Evolutionary conservation across 2,329 filamentous ascomycete genomes (phyloP), one percentile per base, ranked within the genome.

Genomic region (Monilinia polystroma): DNA sequence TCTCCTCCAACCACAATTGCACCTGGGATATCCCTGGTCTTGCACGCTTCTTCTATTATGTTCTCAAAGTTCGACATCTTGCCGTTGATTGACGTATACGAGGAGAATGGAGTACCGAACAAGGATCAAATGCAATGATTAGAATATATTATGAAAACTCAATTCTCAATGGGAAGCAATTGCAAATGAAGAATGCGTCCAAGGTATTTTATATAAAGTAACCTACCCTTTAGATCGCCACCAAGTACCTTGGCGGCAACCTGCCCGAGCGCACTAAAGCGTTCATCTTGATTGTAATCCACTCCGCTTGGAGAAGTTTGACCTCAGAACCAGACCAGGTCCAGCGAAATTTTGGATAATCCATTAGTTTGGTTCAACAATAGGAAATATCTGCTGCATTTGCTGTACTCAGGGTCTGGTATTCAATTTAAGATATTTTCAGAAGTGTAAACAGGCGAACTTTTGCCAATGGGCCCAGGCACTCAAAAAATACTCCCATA

Each of bases 51-150:
- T 54, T 70, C 55, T 18, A 73, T 52, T 38, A 38, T 69, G 49
- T 70, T 35, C 45, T 74, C 72, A n/a, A 74, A 70, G 32, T 35
- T 66, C 12, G 64, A 51, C 70, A 72, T 71, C 45, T 66, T 68
- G 29, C 20, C 41, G 26, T 29, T 32, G 8, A 18, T 38, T 35
- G 14, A 51, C 57, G 29, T 32, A 23, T 62, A 16, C 41, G 8
- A 64, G 4, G n/a, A 45, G 12, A 47, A 20, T 47, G 14, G 29
- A n/a, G n/a, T 35, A 16, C 32, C 2, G n/a, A 55, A 45, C 26
- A 47, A 38, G 16, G 23, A 62, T 12, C 47, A 35, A 11, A 62
- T 16, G 3, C 14, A 51, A 52, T 12, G n/a, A 62, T 20, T 5
- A 23, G 14, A 26, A 51, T 12, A 38, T 51, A 38, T 3, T 4